These are phyloP conservation scores for Nicotiana sylvestris DNA, from an alignment of 257 asterid species.

Conservation along the genomic window DNA sequence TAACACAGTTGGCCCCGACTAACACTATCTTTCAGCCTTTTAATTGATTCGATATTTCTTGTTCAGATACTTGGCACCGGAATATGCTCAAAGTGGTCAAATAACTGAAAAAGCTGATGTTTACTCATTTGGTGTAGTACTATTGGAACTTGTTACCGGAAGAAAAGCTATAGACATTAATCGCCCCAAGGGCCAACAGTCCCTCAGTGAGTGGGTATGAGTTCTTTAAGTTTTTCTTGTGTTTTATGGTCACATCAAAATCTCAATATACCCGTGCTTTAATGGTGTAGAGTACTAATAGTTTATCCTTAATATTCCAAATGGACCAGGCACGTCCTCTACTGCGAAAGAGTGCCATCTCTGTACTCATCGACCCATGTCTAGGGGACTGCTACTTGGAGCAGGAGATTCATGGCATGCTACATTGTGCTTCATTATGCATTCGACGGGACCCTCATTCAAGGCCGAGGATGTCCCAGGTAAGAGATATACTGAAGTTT, in stretches of 20 bases:
- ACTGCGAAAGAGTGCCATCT: constrained; percentile 43
- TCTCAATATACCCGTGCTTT: background rate
- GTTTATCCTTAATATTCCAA: background rate
- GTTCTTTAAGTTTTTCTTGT: background rate
- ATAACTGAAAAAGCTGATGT: constrained; percentile 79
- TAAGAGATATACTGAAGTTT: constrained; percentile 9
- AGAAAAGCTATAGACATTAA: constrained; percentile 73
- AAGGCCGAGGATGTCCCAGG: constrained; percentile 95
- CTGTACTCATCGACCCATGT: constrained; percentile 56
- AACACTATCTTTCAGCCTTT: background rate
- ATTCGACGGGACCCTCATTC: constrained; percentile 55
- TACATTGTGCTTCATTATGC: constrained; percentile 66
- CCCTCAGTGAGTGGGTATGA: constrained; percentile 79
- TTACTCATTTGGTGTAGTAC: constrained; percentile 74
- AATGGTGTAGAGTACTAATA: background rate
- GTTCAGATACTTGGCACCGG: constrained; percentile 72
- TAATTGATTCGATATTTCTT: background rate
- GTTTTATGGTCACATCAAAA: background rate
- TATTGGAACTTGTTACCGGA: constrained; percentile 77
- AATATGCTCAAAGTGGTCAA: constrained; percentile 81
- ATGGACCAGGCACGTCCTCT: constrained; percentile 67
- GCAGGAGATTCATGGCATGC: constrained; percentile 52
- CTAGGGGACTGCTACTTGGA: constrained; percentile 40
- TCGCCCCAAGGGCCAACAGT: constrained; percentile 81
- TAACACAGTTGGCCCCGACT: background rate